Evolutionary conservation across 208 protist species (phyloP).

Genomic region (Acanthamoeba polyphaga): DNA sequence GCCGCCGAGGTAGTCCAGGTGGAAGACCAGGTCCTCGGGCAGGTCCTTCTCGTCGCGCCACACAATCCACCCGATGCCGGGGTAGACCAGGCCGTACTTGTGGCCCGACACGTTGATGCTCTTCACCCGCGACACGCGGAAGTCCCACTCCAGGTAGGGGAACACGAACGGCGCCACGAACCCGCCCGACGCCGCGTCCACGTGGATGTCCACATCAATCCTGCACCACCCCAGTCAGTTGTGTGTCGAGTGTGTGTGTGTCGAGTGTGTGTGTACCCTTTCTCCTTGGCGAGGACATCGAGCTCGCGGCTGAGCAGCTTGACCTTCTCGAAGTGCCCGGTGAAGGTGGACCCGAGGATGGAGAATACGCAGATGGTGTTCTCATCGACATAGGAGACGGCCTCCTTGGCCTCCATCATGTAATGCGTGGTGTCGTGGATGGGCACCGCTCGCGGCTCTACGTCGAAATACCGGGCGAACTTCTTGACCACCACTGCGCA

Average conservation of each 20-base stretch:
- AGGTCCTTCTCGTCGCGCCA: conserved; percentile 79
- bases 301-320: conserved; percentile 69
- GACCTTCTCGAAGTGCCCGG: conserved; percentile 82
- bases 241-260: too few relatives aligned
- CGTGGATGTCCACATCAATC: conserved; percentile 80
- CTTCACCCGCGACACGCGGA: conserved; percentile 79
- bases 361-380: conserved; percentile 83
- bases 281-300: conserved; percentile 65
- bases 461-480: conserved; percentile 80
- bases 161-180: conserved; percentile 83
- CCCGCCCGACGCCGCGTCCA: conserved; percentile 84
- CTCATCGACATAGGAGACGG: conserved; percentile 72
- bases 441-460: conserved; percentile 73
- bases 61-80: conserved; percentile 82
- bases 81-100: conserved; percentile 77
- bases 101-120: conserved; percentile 79
- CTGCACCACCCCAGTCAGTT: background rate
- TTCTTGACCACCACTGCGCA: conserved; percentile 81
- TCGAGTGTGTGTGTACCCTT: background rate
- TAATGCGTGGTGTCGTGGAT: conserved; percentile 23
- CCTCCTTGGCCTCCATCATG: conserved; percentile 73
- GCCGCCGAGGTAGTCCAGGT: conserved; percentile 77
- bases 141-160: conserved; percentile 72
- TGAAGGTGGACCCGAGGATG: conserved; percentile 82
- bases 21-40: conserved; percentile 79